Percentiles rank a stretch among this genome's conserved stretches.
Conservation (phyloP, 139 green algal species). For the Closterium sp. region DNA sequence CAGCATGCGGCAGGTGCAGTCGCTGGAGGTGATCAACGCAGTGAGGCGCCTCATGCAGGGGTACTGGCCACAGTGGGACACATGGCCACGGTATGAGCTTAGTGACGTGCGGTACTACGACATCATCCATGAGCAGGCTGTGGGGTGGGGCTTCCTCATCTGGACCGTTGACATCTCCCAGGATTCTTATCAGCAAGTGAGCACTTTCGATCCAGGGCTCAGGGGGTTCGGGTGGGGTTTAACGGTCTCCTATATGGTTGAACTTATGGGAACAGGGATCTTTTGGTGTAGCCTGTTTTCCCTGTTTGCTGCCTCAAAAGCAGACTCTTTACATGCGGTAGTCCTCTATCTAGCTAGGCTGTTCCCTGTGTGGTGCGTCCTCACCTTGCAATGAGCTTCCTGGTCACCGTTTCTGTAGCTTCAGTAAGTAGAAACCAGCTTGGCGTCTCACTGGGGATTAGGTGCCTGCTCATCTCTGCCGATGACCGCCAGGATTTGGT, state of each 20-base stretch:
- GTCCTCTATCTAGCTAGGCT: too few relatives aligned
- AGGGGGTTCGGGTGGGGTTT: not conserved
- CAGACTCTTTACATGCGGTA: too few relatives aligned
- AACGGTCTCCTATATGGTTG: too few relatives aligned
- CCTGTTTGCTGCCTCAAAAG: not conserved
- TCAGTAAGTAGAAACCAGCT: too few relatives aligned
- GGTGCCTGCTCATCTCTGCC: too few relatives aligned
- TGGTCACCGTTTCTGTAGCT: too few relatives aligned
- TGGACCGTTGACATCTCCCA: not conserved
- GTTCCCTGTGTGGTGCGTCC: not conserved
- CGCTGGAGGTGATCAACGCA: slow-evolving; percentile 1
- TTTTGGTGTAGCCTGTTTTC: not conserved
- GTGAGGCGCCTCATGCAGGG: slow-evolving; percentile 6
- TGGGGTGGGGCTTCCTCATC: not conserved
- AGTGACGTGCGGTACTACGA: not conserved
- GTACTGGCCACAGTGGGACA: not conserved
- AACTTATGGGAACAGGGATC: too few relatives aligned
- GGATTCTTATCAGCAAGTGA: not conserved
- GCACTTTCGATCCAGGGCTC: not conserved
- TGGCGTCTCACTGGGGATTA: too few relatives aligned
- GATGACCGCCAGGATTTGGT: not conserved
- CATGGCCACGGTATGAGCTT: not conserved
- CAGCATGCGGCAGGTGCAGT: slow-evolving; percentile 1
- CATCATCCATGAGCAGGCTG: not conserved
- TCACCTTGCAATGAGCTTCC: not conserved